Evolutionary conservation across 2,329 filamentous ascomycete species (phyloP).

Genomic region (Diplocarpon mali): DNA sequence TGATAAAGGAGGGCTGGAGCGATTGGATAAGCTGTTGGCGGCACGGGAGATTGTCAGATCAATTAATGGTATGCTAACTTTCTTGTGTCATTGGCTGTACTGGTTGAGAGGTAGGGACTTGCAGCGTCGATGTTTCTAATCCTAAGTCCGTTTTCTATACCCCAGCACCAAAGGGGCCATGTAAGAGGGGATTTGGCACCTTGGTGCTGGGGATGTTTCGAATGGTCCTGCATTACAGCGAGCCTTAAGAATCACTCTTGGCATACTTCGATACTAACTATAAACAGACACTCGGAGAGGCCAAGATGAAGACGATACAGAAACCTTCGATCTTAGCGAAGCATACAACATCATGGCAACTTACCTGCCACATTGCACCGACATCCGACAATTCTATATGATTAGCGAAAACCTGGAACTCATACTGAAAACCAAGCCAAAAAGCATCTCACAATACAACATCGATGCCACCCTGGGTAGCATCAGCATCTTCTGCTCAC

Average conservation of each 20-base stretch:
- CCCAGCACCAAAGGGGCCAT: background rate
- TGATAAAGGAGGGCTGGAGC: slow-evolving; percentile 3
- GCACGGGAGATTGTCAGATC: slow-evolving; percentile 18
- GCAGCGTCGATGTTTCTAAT: too few relatives aligned
- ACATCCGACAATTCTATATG: slow-evolving; percentile 23
- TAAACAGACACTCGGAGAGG: slow-evolving; percentile 16
- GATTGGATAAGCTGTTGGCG: slow-evolving; percentile 21
- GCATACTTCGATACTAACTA: background rate
- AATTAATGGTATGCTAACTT: slow-evolving; percentile 18
- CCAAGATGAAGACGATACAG: slow-evolving; percentile 5
- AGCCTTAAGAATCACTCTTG: too few relatives aligned
- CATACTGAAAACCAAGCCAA: slow-evolving; percentile 26
- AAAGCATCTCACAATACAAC: slow-evolving; percentile 25
- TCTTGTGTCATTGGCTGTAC: too few relatives aligned
- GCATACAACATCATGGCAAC: slow-evolving; percentile 20
- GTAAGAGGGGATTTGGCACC: too few relatives aligned
- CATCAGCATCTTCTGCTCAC: slow-evolving; percentile 26
- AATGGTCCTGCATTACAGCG: too few relatives aligned
- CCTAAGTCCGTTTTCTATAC: too few relatives aligned
- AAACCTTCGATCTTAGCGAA: slow-evolving; percentile 17
- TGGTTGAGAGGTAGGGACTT: too few relatives aligned
- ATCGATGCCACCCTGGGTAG: slow-evolving; percentile 26
- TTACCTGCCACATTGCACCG: slow-evolving; percentile 16
- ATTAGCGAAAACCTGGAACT: slow-evolving; percentile 24
- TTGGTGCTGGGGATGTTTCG: too few relatives aligned